Percentiles rank a stretch among this genome's conserved stretches.
These are phyloP conservation scores for Cichorium intybus DNA, from an alignment of 140 eudicot genomes.

Conservation along the genomic window DNA sequence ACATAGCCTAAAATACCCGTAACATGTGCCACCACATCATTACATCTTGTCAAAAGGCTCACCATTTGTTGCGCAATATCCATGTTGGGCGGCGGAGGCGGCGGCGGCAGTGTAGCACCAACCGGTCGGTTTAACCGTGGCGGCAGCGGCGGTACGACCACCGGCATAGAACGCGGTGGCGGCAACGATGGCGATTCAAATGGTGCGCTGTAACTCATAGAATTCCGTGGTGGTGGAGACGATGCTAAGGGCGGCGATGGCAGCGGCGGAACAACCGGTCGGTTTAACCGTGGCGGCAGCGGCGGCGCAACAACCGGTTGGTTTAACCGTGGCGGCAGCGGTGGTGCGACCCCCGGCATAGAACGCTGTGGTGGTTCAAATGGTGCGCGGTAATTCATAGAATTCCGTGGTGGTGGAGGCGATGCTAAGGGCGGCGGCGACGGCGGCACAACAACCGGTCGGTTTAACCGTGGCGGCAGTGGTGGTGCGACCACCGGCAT, in stretches of 20 bases:
- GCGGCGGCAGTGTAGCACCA: background rate
- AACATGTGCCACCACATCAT: constrained; percentile 62
- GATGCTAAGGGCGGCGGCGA: constrained; percentile 10
- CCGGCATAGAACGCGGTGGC: constrained; percentile 24
- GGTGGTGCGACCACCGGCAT: constrained; percentile 18
- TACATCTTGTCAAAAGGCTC: constrained; percentile 57
- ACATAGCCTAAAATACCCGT: constrained; percentile 56
- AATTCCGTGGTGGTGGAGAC: background rate
- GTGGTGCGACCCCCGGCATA: constrained; percentile 13
- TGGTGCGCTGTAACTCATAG: background rate
- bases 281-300: background rate
- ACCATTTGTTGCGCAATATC: constrained; percentile 73
- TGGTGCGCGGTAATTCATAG: background rate
- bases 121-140: constrained; percentile 27
- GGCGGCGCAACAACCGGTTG: constrained; percentile 19
- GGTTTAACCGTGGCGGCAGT: background rate
- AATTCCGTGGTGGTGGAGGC: background rate
- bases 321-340: constrained; percentile 12
- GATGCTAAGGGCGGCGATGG: constrained; percentile 10
- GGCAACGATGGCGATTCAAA: background rate
- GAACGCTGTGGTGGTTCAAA: constrained; percentile 23
- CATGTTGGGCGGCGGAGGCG: constrained; percentile 15
- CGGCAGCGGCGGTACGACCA: constrained; percentile 5
- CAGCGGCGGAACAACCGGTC: too few relatives aligned
- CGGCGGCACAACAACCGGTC: too few relatives aligned